A percentile compares a stretch with the other conserved stretches of the same genome.
Conservation (phyloP, 2,329 filamentous ascomycete genomes). For the Ophiostoma sp. region DNA sequence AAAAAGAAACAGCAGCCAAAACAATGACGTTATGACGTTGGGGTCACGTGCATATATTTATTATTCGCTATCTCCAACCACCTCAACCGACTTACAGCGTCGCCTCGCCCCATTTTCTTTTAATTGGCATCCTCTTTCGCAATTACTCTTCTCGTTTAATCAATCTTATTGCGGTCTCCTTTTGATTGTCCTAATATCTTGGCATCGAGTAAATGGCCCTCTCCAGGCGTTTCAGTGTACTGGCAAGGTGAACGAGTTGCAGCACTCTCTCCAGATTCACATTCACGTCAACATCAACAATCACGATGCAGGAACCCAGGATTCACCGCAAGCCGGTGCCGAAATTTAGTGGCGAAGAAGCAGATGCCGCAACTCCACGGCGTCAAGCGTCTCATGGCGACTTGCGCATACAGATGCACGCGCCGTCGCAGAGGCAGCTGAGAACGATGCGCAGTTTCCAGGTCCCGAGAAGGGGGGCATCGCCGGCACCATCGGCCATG, state of each 20-base stretch:
- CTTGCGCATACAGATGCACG: neutral
- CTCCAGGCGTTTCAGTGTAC: neutral
- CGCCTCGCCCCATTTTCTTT: constrained; percentile 13
- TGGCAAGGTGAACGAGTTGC: neutral
- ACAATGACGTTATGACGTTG: neutral
- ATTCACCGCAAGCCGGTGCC: constrained; percentile 13
- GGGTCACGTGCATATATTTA: neutral
- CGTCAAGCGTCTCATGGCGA: neutral
- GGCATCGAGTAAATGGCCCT: neutral
- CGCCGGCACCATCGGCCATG: constrained; percentile 1
- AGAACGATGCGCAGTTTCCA: neutral
- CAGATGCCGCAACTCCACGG: neutral
- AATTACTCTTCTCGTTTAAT: neutral
- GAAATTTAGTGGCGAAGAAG: too few species aligned
- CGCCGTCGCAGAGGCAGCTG: neutral
- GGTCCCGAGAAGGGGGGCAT: neutral
- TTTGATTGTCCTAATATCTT: constrained; percentile 2
- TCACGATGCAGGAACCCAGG: neutral
- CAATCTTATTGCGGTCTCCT: neutral
- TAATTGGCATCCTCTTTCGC: constrained; percentile 12
- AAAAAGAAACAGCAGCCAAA: neutral
- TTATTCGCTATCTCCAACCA: neutral
- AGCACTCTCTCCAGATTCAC: neutral
- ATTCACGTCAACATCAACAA: neutral
- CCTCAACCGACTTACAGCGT: neutral